A percentile compares a stretch with the other conserved stretches of the same genome.
These are phyloP conservation scores for Penicillium ucsense DNA, from an alignment of 495 filamentous ascomycete species.

Conservation along the genomic window DNA sequence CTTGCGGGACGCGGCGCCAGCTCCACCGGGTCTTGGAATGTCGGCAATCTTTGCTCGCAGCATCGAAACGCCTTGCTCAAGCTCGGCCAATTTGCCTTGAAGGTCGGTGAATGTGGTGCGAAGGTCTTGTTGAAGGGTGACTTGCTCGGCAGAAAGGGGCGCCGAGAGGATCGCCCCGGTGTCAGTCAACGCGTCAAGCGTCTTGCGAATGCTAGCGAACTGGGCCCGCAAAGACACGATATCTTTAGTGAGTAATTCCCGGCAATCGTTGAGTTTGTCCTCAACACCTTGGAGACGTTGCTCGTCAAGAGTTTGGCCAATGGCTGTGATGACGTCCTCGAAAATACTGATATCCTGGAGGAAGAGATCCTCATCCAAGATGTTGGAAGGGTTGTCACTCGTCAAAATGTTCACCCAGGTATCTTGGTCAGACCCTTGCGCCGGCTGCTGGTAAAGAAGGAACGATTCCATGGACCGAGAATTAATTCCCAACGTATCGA, in stretches of 20 bases:
- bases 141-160: constrained; percentile 74
- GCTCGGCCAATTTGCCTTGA: constrained; percentile 61
- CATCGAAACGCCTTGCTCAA: constrained; percentile 72
- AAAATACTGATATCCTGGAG: constrained; percentile 63
- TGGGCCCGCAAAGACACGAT: constrained; percentile 57
- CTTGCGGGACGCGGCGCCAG: constrained; percentile 26
- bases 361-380: constrained; percentile 53
- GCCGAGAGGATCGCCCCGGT: constrained; percentile 48
- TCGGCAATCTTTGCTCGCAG: constrained; percentile 70
- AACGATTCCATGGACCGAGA: constrained; percentile 65
- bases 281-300: constrained; percentile 55
- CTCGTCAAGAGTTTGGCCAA: constrained; percentile 49
- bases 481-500: constrained; percentile 85
- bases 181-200: constrained; percentile 59
- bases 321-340: constrained; percentile 42
- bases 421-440: constrained; percentile 46
- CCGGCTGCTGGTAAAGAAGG: constrained; percentile 44
- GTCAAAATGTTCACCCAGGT: constrained; percentile 25
- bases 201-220: constrained; percentile 62
- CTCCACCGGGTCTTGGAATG: constrained; percentile 27
- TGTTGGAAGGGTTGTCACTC: constrained; percentile 32
- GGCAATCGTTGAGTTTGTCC: constrained; percentile 51
- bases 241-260: constrained; percentile 50
- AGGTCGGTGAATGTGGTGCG: constrained; percentile 58
- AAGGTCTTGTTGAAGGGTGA: constrained; percentile 70